phyloP scores from a whole-genome alignment of 306 rosid species.

The Cicer cuneatum region DNA sequence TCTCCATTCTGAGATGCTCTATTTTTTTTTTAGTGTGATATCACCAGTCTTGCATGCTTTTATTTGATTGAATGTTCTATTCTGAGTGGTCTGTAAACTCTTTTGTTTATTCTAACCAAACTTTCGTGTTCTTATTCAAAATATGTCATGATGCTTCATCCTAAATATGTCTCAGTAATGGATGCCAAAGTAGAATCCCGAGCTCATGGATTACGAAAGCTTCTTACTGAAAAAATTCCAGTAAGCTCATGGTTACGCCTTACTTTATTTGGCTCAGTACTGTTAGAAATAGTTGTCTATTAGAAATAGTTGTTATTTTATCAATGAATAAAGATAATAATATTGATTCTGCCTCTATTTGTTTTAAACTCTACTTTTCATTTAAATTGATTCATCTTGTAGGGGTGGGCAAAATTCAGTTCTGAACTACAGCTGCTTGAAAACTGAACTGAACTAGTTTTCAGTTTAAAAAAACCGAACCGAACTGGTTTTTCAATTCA shows the following conservation, averaged over 20 bases:
- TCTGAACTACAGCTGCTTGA: too few relatives aligned
- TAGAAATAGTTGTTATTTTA: too few relatives aligned
- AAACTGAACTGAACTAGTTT: too few relatives aligned
- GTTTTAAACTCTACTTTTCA: too few relatives aligned
- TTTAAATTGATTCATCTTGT: too few relatives aligned
- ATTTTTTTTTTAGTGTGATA: background rate
- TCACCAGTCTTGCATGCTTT: slow-evolving; percentile 12
- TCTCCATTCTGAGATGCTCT: slow-evolving; percentile 23
- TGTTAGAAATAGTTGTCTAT: too few relatives aligned
- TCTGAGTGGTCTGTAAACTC: slow-evolving; percentile 8
- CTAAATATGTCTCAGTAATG: slow-evolving; percentile 58
- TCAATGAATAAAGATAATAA: too few relatives aligned
- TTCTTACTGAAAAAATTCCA: slow-evolving; percentile 74
- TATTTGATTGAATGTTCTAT: slow-evolving; percentile 7
- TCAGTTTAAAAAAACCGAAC: too few relatives aligned
- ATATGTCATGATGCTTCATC: slow-evolving; percentile 58
- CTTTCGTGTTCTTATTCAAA: slow-evolving; percentile 1
- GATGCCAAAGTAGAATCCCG: slow-evolving; percentile 65
- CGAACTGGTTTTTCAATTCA: too few relatives aligned
- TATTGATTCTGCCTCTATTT: too few relatives aligned
- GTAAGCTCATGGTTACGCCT: slow-evolving; percentile 51
- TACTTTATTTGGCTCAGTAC: too few relatives aligned
- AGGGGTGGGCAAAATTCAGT: too few relatives aligned
- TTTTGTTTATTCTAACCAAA: background rate
- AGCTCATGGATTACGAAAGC: slow-evolving; percentile 68